Evolutionary conservation across 2,329 filamentous ascomycete genomes (phyloP).

Genomic region (Venturia effusa): DNA sequence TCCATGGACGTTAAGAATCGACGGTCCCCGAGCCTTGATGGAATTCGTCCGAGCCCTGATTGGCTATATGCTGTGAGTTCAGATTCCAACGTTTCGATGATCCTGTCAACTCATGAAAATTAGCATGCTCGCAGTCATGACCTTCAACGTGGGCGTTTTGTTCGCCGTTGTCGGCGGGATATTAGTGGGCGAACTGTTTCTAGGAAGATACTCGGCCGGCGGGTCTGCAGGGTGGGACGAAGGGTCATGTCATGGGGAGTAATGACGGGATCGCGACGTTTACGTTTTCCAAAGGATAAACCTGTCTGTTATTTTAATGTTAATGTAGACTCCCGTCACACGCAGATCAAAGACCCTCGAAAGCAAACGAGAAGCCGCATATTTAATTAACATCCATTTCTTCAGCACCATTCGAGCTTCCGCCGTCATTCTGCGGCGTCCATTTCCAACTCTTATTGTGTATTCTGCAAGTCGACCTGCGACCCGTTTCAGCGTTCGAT

Average conservation of each 20-base stretch:
- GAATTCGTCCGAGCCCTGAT: constrained; percentile 65
- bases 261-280: no score
- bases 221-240: constrained; percentile 23
- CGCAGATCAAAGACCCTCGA: no score
- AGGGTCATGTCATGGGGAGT: constrained; percentile 20
- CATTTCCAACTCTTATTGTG: neutral
- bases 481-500: neutral
- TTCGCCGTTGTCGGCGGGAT: constrained; percentile 64
- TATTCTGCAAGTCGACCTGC: neutral
- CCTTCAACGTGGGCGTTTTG: constrained; percentile 77
- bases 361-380: no score
- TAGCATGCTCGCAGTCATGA: constrained; percentile 91
- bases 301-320: no score
- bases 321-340: no score
- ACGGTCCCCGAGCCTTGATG: constrained; percentile 60
- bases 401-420: neutral
- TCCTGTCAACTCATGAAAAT: neutral
- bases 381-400: neutral
- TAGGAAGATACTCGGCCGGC: constrained; percentile 55
- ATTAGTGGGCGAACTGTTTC: constrained; percentile 71
- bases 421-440: neutral
- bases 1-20: constrained; percentile 74
- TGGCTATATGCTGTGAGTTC: constrained; percentile 73
- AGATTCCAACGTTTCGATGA: neutral
- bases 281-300: no score